Evolutionary conservation across 768 basidiomycete species (phyloP).

Genomic region (Amanita rubescens): DNA sequence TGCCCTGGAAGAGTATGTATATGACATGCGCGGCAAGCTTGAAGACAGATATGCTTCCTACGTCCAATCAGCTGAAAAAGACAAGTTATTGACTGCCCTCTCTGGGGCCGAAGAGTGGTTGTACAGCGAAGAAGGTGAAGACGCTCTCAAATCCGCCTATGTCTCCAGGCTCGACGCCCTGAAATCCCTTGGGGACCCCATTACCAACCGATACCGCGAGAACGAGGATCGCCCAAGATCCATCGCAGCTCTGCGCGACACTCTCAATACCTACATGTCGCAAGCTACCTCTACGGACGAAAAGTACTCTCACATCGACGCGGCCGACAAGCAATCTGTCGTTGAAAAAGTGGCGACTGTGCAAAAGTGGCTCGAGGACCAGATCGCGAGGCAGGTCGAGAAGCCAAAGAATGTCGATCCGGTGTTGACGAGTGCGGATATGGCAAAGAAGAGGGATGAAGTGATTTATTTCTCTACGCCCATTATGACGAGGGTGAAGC

Average conservation of each 20-base stretch:
- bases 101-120: constrained; percentile 92
- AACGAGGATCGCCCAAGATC: constrained; percentile 70
- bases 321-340: constrained; percentile 78
- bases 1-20: constrained; percentile 97
- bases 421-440: constrained; percentile 72
- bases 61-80: constrained; percentile 71
- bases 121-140: constrained; percentile 95
- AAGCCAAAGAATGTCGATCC: constrained; percentile 85
- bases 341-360: constrained; percentile 86
- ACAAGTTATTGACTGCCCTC: constrained; percentile 61
- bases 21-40: constrained; percentile 89
- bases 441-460: constrained; percentile 89
- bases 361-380: constrained; percentile 96
- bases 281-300: constrained; percentile 83
- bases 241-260: constrained; percentile 74
- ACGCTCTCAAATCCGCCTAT: constrained; percentile 94
- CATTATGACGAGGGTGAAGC: constrained; percentile 90
- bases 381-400: constrained; percentile 81
- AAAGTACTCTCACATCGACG: constrained; percentile 82
- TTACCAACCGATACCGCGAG: constrained; percentile 79
- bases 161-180: constrained; percentile 74
- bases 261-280: constrained; percentile 77
- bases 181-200: constrained; percentile 81
- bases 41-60: constrained; percentile 80
- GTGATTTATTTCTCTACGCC: constrained; percentile 83